Percentiles rank a stretch among this genome's conserved stretches.
Evolutionary conservation across 2,329 filamentous ascomycete genomes (phyloP).

Genomic region (Diaporthe caulivora): DNA sequence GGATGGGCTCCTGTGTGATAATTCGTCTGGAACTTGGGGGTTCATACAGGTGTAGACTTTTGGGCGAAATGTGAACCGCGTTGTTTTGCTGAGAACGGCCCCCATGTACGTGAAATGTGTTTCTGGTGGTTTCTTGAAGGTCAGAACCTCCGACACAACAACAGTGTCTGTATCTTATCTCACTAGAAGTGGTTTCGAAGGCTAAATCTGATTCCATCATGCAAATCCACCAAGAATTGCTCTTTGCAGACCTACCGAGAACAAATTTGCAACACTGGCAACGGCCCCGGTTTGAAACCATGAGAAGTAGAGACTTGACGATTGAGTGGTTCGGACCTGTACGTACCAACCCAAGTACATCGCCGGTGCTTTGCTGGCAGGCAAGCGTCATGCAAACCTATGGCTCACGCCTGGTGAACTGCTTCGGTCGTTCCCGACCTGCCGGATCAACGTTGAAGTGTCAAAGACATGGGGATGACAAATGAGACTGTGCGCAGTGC

Average conservation of each 20-base stretch:
- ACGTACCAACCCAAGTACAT: background rate
- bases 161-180: background rate
- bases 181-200: background rate
- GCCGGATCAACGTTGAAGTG: background rate
- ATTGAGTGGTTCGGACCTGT: too few species aligned
- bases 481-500: slow-evolving; percentile 5
- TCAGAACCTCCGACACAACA: background rate
- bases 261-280: background rate
- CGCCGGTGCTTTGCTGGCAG: background rate
- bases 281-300: background rate
- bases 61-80: background rate
- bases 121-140: background rate
- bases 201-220: too few species aligned
- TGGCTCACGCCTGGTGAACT: background rate
- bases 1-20: background rate
- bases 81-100: too few species aligned
- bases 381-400: background rate
- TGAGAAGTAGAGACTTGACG: background rate
- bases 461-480: background rate
- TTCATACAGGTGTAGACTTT: background rate
- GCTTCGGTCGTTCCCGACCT: background rate
- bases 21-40: background rate
- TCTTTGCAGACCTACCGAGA: background rate
- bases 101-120: background rate
- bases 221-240: too few species aligned